Base-by-base conservation (phyloP, 495 filamentous ascomycete species). In the Astrothelium subdiscretum region DNA sequence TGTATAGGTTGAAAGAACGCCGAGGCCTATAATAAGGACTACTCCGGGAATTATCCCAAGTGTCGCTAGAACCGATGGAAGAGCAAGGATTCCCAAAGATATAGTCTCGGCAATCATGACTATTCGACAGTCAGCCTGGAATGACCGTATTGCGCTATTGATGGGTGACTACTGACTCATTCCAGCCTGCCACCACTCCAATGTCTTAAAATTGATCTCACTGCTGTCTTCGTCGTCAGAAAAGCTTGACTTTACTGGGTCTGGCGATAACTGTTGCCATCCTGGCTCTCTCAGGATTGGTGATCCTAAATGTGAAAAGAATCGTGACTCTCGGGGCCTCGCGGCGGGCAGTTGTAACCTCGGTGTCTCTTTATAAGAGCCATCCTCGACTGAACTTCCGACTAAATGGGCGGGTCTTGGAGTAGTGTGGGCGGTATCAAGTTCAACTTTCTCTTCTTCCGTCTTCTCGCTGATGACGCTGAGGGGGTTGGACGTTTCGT, bases 1-100 rank as follows among this genome's bases (percentile, higher is more conserved):
- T 20, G 87, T 89, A 73, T 92, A 95, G 40, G 85, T 85, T 43
- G 88, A 83, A 12, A 89, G 65, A 24, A 87, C 69, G 20, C 89
- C 89, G 27, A 90, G 70, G 24, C 72, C 68, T 42, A 88, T 32
- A 43, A 85, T 81, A 57, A 85, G 75, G 57, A 89, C 77, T 27
- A 85, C 67, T 57, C 77, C 75, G 13, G 72, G 71, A 29, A 73
- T 59, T 13, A 73, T 57, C 8, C 73, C 72, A 24, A 76, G 63
- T 18, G 63, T 57, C 13, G 71, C 66, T 20, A 72, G 31, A 32
- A 62, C 67, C 26, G 63, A 58, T 0, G 73, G 73, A 0, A 76
- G 64, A 11, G 68, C 63, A 8, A 76, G 69, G 15, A 73, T 65
- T 15, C 73, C 73, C 1, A 76, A 63, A 6, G 70, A 72, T n/a